These are phyloP conservation scores for Trichoderma endophyticum DNA, from an alignment of 2,329 filamentous ascomycete genomes.

Conservation along the genomic window DNA sequence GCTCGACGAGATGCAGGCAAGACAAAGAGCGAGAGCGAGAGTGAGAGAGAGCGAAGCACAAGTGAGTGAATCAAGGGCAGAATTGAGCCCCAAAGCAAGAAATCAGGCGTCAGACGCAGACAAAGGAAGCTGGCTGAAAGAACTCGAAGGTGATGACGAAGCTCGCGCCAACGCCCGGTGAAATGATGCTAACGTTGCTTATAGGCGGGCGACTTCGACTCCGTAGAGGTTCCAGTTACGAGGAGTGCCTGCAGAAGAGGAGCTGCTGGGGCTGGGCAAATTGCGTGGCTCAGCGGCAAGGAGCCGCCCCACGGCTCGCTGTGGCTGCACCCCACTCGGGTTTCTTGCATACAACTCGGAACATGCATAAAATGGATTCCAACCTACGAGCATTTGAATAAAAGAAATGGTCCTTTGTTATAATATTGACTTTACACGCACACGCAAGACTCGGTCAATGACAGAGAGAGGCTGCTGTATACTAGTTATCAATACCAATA, in stretches of 20 bases:
- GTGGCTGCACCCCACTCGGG: constrained; percentile 12
- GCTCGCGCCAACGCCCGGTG: constrained; percentile 19
- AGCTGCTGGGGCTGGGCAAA: constrained; percentile 19
- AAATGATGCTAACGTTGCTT: constrained; percentile 13
- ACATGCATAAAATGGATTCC: not conserved
- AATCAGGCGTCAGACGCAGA: constrained; percentile 13
- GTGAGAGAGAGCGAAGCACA: not conserved
- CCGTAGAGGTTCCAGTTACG: constrained; percentile 1
- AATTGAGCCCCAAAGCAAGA: constrained; percentile 7
- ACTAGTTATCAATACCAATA: not conserved
- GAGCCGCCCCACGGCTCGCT: constrained; percentile 9
- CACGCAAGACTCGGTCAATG: not conserved
- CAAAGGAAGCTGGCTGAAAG: constrained; percentile 7
- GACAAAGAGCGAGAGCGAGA: not conserved
- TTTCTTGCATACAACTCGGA: not conserved
- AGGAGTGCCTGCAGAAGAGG: constrained; percentile 8
- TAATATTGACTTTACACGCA: not conserved
- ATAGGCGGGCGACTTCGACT: not conserved
- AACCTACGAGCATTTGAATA: not conserved
- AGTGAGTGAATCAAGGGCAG: not conserved
- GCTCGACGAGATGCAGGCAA: constrained; percentile 13
- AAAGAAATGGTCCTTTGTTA: not conserved
- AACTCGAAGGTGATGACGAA: constrained; percentile 19
- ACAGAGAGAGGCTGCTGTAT: not conserved
- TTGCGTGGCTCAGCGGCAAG: constrained; percentile 19